phyloP scores from a whole-genome alignment of 169 alveolate genomes.

The Plasmodium vinckei region DNA sequence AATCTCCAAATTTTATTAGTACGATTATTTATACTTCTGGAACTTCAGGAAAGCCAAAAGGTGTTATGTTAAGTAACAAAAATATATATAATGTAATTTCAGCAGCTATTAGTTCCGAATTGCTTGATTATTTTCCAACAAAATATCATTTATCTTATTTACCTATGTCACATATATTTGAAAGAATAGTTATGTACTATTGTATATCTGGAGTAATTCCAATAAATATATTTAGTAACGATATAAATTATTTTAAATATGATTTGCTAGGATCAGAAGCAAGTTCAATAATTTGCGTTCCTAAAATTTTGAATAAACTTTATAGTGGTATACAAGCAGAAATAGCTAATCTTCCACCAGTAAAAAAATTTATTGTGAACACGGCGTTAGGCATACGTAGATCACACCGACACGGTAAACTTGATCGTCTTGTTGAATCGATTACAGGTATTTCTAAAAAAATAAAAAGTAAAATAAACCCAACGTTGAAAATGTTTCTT shows the following conservation, averaged over 20 bases:
- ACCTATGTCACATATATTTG: conserved; percentile 97
- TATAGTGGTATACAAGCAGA: conserved; percentile 20
- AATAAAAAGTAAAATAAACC: conserved; percentile 47
- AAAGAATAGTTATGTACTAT: conserved; percentile 86
- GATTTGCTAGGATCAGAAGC: conserved; percentile 5
- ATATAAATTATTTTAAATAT: conserved; percentile 5
- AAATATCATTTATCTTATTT: conserved; percentile 90
- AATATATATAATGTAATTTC: conserved; percentile 32
- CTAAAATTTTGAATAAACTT: conserved; percentile 44
- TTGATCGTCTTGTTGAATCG: not conserved
- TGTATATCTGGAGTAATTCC: conserved; percentile 4
- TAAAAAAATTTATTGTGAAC: conserved; percentile 19
- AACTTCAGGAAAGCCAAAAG: conserved; percentile 98
- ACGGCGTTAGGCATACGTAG: not conserved
- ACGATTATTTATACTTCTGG: conserved; percentile 98
- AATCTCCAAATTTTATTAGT: conserved; percentile 83
- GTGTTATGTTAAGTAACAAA: conserved; percentile 93
- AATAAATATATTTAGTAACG: conserved; percentile 44
- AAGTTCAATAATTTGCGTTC: conserved; percentile 27
- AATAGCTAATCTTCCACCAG: conserved; percentile 19
- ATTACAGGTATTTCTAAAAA: conserved; percentile 35
- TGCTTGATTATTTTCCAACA: not conserved
- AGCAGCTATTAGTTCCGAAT: not conserved
- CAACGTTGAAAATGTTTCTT: not conserved
- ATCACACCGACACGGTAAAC: not conserved